A percentile compares a stretch with the other conserved stretches of the same genome.
Evolutionary conservation across 129 eudicot species (phyloP).

Genomic region (sunflower (Helianthus annuus)): HanXRQr2.0-SUNRISE NC_035448.2:178147809-178148308

Average conservation of each 20-base stretch:
- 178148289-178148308: slow-evolving; percentile 89
- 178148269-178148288: slow-evolving; percentile 75
- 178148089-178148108: too few relatives aligned
- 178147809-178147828: slow-evolving; percentile 12
- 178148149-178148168: neutral
- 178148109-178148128: too few relatives aligned
- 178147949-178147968: slow-evolving; percentile 84
- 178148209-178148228: slow-evolving; percentile 79
- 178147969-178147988: slow-evolving; percentile 81
- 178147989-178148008: slow-evolving; percentile 88
- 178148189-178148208: slow-evolving; percentile 90
- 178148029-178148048: neutral
- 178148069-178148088: too few relatives aligned
- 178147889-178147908: slow-evolving; percentile 91
- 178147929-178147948: slow-evolving; percentile 78
- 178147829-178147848: neutral
- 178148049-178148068: too few relatives aligned
- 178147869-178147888: slow-evolving; percentile 34
- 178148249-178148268: slow-evolving; percentile 76
- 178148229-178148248: slow-evolving; percentile 68
- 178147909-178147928: slow-evolving; percentile 91
- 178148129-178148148: too few relatives aligned
- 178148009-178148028: neutral
- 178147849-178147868: neutral
- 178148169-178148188: neutral